These are phyloP conservation scores for Stentor coeruleus DNA, from an alignment of 73 alveolate genomes.

Conservation along the genomic window DNA sequence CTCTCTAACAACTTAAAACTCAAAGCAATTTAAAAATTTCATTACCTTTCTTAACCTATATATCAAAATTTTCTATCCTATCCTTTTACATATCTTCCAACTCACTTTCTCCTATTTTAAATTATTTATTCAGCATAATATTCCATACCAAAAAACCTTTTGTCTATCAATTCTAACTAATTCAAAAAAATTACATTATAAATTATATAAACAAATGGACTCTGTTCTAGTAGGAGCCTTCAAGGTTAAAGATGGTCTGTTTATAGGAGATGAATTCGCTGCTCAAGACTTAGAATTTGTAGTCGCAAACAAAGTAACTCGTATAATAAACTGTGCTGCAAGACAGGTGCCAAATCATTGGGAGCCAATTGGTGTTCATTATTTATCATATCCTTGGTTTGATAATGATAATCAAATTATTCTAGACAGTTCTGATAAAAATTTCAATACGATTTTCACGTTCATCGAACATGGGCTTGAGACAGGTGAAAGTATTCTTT, in stretches of 20 bases:
- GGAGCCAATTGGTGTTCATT: conserved; percentile 81
- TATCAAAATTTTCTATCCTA: too few relatives aligned
- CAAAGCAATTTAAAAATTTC: too few relatives aligned
- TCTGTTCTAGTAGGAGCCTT: too few relatives aligned
- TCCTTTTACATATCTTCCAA: too few relatives aligned
- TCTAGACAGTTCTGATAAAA: not conserved
- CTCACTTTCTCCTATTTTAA: too few relatives aligned
- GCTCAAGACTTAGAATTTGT: conserved; percentile 29
- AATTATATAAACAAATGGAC: too few relatives aligned
- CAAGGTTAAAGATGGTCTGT: conserved; percentile 36
- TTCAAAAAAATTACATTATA: too few relatives aligned
- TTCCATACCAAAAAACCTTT: too few relatives aligned
- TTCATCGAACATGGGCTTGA: conserved; percentile 33
- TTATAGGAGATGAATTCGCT: conserved; percentile 37
- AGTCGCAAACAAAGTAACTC: conserved; percentile 80
- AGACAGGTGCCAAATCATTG: conserved; percentile 74
- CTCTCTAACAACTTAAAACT: too few relatives aligned
- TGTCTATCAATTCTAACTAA: too few relatives aligned
- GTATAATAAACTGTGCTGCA: conserved; percentile 82
- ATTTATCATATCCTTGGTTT: conserved; percentile 69
- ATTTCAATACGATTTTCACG: conserved; percentile 24
- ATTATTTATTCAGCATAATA: too few relatives aligned
- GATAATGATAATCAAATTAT: conserved; percentile 53
- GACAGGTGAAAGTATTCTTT: conserved; percentile 30
- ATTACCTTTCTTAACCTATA: too few relatives aligned